Conservation (phyloP, 2,329 filamentous ascomycete genomes). For the Diaporthe ilicicola region DNA sequence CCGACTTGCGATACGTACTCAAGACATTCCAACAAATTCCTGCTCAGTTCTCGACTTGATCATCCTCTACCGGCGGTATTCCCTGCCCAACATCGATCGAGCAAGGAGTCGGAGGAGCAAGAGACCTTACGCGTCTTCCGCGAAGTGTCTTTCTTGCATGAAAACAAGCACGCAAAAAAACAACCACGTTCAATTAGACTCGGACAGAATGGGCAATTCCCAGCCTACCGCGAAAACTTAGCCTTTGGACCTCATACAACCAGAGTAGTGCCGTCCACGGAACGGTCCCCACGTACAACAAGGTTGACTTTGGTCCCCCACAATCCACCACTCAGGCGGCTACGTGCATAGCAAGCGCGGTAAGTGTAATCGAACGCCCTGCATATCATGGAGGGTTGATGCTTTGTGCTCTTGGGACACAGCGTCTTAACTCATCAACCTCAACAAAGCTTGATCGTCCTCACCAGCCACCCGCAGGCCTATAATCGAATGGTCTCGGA, state of each 20-base stretch:
- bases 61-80: not conserved
- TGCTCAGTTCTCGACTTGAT: too few species aligned
- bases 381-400: slow-evolving; percentile 4
- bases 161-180: not conserved
- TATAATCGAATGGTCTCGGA: not conserved
- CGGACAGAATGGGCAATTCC: not conserved
- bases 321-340: slow-evolving; percentile 1
- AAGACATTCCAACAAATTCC: too few species aligned
- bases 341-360: slow-evolving; percentile 10
- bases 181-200: slow-evolving; percentile 6
- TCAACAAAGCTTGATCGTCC: not conserved
- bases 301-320: slow-evolving; percentile 13
- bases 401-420: not conserved
- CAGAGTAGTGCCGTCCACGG: slow-evolving; percentile 17
- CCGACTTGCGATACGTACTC: too few species aligned
- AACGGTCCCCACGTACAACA: slow-evolving; percentile 18
- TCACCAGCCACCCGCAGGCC: not conserved
- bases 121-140: not conserved
- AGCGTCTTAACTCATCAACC: not conserved
- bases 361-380: slow-evolving; percentile 4
- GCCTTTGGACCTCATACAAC: slow-evolving; percentile 5
- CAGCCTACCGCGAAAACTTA: not conserved
- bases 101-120: not conserved
- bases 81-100: not conserved
- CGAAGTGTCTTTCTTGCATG: not conserved